Base-by-base conservation (phyloP, 2,329 filamentous ascomycete species). In the Lachnum nothofagi region DNA sequence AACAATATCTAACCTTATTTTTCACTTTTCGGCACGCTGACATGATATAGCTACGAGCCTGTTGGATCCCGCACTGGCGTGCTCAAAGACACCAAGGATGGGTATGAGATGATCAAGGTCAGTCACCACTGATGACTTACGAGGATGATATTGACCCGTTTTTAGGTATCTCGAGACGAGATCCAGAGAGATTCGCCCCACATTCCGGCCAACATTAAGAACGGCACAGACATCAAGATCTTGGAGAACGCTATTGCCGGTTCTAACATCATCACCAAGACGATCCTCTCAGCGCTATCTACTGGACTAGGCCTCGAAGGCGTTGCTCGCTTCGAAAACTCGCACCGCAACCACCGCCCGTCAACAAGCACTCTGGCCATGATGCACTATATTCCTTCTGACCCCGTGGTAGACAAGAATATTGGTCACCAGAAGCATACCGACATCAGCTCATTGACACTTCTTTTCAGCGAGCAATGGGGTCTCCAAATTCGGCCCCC, bases 381-480 rank as follows among this genome's bases (percentile, higher is more conserved):
- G 72, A 75, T 77, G 71, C 74, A 76, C 67, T 78, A 77, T 65
- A 67, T 75, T 50, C 73, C 73, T 17, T 67, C 67, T 17, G 70
- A 74, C 48, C 67, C 70, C 29, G 57, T 67, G 14, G 64, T 60
- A 44, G 65, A 70, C 53, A 65, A 68, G 54, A 69, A 70, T 59
- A 69, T 77, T 56, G 74, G 74, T 20, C 75, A 78, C 66, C 72
- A 77, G 65, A 77, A 76, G 66, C 76, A 79, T 67, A 79, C 77
- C 20, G 77, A 80, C 65, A 73, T 78, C 63, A 73, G 74, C 60
- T 73, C 72, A 16, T 65, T 80, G 23, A 79, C 77, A 3, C 64
- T 79, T 34, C 70, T 80, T 31, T 78, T 80, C 68, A 70, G 66
- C 57, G 70, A 76, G 62, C 75, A 57, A 37, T 53, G 54, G 49